phyloP scores from a whole-genome alignment of 2,329 filamentous ascomycete species.

The Pseudopyrenochaeta lycopersici region DNA sequence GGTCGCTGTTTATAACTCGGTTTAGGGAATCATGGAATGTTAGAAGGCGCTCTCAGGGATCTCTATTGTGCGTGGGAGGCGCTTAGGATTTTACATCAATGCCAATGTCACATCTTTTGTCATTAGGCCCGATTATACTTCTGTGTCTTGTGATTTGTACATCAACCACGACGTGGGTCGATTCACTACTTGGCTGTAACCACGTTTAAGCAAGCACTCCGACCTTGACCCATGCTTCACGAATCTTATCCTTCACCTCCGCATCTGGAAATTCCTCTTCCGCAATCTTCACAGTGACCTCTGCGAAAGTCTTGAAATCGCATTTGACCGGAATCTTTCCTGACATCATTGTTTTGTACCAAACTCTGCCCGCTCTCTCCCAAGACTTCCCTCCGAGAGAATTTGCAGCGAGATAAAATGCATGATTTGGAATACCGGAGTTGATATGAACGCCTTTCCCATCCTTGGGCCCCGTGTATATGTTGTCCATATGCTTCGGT shows the following conservation, averaged over 20 bases:
- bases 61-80: too few species aligned
- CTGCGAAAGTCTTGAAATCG: slow-evolving; percentile 4
- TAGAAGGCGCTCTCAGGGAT: too few species aligned
- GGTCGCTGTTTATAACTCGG: slow-evolving; percentile 14
- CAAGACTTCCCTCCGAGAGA: slow-evolving; percentile 63
- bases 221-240: slow-evolving; percentile 3
- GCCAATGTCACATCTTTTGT: too few species aligned
- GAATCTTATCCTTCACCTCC: not conserved
- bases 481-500: slow-evolving; percentile 31
- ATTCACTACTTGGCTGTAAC: too few species aligned
- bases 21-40: not conserved
- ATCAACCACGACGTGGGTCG: too few species aligned
- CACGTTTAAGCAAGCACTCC: not conserved
- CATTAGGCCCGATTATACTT: too few species aligned
- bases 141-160: too few species aligned
- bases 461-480: not conserved
- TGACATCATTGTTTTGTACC: slow-evolving; percentile 19
- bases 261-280: not conserved
- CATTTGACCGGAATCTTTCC: not conserved
- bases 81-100: too few species aligned
- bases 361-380: slow-evolving; percentile 22
- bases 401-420: slow-evolving; percentile 61
- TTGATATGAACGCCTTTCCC: slow-evolving; percentile 44
- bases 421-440: slow-evolving; percentile 67
- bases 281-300: slow-evolving; percentile 2